These are phyloP conservation scores for Glycine latifolia DNA, from an alignment of 306 rosid species.

Conservation along the genomic window DNA sequence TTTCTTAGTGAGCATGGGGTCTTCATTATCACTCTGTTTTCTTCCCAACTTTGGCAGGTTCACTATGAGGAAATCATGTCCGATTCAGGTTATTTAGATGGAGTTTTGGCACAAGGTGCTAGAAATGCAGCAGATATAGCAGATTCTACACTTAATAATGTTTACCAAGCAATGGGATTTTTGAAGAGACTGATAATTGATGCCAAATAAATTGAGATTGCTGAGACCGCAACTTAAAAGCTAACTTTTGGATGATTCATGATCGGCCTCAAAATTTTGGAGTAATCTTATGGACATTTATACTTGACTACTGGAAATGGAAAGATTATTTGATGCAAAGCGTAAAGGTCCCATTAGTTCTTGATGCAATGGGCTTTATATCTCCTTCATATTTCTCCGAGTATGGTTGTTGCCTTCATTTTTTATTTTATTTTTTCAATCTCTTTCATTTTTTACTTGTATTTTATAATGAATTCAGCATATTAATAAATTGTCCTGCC, in stretches of 20 bases:
- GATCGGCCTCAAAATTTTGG: slow-evolving; percentile 48
- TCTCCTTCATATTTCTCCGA: not conserved
- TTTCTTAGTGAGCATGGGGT: slow-evolving; percentile 31
- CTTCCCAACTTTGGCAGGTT: slow-evolving; percentile 60
- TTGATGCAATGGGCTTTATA: slow-evolving; percentile 33
- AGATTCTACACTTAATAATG: slow-evolving; percentile 72
- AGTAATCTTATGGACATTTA: slow-evolving; percentile 46
- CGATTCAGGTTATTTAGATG: slow-evolving; percentile 84
- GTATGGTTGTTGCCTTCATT: slow-evolving; percentile 37
- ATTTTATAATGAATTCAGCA: slow-evolving; percentile 21
- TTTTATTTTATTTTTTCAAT: not conserved
- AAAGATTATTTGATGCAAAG: slow-evolving; percentile 46
- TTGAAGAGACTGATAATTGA: slow-evolving; percentile 60
- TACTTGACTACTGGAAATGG: slow-evolving; percentile 49
- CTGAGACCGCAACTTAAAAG: slow-evolving; percentile 55
- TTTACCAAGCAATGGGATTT: slow-evolving; percentile 96
- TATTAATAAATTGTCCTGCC: slow-evolving; percentile 20
- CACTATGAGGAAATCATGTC: slow-evolving; percentile 84
- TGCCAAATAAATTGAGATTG: slow-evolving; percentile 42
- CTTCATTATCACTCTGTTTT: slow-evolving; percentile 13
- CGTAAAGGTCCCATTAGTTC: slow-evolving; percentile 46
- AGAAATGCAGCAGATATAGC: slow-evolving; percentile 81
- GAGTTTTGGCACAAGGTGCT: slow-evolving; percentile 86
- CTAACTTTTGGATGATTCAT: slow-evolving; percentile 54
- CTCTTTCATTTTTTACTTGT: slow-evolving; percentile 42